Base-by-base conservation (phyloP, 2,329 filamentous ascomycete genomes). In the Chrysoporthe austroafricana region DNA sequence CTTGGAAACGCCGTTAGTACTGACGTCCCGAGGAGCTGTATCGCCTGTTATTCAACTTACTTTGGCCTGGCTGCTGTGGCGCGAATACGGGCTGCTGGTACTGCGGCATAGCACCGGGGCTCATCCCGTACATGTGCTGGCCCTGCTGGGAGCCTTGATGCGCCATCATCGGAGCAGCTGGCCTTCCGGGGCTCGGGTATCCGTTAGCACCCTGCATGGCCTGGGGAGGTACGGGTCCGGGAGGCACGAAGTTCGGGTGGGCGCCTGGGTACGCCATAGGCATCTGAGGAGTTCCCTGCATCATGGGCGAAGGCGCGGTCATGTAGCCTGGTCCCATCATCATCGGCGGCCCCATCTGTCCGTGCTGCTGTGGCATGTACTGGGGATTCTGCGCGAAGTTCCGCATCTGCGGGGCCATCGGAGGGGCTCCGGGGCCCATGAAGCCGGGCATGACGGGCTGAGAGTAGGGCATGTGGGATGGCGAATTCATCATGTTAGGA, bases 131-230 rank as follows among this genome's bases (percentile, higher is more conserved):
- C 80, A 83, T 88, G 74, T 82, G 88, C 76, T 96, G 93, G 52
- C 94, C 94, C 77, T 97, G 94, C 75, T 97, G 95, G 39, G 94
- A 97, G 66, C 93, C 93, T 80, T 97, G 93, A 72, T 94, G 94
- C 74, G 90, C 92, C 95, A 98, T 98, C 90, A 96, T 93, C 1
- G 93, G 90, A 14, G 96, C 93, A 26, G 83, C 77, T 39, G 90
- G 89, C 60, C 94, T 88, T 66, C 93, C 90, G 0, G 95, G 95
- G 76, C 95, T 97, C n/a, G 93, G 92, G 75, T 92, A 97, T 18
- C 93, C 93, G 73, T 90, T 91, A 8, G 87, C 84, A 56, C 87
- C 91, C 26, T 90, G 88, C 65, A 88, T 85, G 9, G 81, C 79
- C 72, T 88, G 87, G 39, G 85, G 86, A 21, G 84, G 84, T 1